Evolutionary conservation across 345 rosid species (phyloP).

Genomic region (Lenwebbia sp.): DNA sequence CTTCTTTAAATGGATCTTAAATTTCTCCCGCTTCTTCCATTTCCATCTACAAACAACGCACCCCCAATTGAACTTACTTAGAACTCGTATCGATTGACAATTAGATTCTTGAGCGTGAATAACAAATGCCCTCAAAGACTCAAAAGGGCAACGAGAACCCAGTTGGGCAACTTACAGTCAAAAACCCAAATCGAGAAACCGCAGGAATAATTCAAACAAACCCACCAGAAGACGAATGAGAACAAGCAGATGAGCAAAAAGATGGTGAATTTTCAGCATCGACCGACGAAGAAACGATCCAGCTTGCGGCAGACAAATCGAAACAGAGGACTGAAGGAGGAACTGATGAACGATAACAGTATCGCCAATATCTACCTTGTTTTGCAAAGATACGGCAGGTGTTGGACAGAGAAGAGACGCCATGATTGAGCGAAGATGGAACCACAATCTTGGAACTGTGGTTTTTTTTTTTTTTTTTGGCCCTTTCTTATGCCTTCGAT

Average conservation of each 20-base stretch:
- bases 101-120: background rate
- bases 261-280: background rate
- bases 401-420: constrained; percentile 54
- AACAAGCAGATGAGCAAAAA: background rate
- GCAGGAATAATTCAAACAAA: background rate
- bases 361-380: constrained; percentile 25
- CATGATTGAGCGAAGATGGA: constrained; percentile 24
- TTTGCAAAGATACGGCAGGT: constrained; percentile 23
- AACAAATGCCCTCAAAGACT: background rate
- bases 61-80: background rate
- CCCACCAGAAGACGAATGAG: background rate
- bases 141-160: background rate
- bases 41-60: background rate
- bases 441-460: background rate
- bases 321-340: background rate
- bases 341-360: background rate
- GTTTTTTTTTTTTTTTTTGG: background rate
- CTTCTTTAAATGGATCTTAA: background rate
- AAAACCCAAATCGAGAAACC: background rate
- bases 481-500: background rate
- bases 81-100: background rate
- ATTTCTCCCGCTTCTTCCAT: background rate
- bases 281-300: background rate
- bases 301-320: background rate
- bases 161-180: background rate